These are phyloP conservation scores for Henckelia pumila DNA, from an alignment of 257 asterid genomes.

Conservation along the genomic window DNA sequence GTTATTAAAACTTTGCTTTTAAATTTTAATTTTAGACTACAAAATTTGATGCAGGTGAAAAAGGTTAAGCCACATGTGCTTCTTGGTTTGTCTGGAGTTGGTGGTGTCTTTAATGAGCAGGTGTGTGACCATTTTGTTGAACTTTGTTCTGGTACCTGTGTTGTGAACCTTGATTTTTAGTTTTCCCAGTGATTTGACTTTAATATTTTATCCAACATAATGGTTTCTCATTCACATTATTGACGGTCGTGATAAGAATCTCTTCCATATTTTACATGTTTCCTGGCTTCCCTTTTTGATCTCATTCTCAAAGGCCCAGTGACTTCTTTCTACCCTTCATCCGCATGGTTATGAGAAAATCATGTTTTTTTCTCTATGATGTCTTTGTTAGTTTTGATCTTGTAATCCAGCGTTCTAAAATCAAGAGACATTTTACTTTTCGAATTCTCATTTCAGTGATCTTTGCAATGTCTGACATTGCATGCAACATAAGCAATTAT, in stretches of 20 bases:
- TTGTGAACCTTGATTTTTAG: slow-evolving; percentile 15
- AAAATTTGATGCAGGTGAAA: slow-evolving; percentile 65
- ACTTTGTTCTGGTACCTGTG: slow-evolving; percentile 17
- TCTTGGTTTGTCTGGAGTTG: slow-evolving; percentile 98
- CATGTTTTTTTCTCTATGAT: neutral
- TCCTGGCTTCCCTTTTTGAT: neutral
- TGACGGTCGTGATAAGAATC: slow-evolving; percentile 1
- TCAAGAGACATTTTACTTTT: slow-evolving; percentile 3
- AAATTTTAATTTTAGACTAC: slow-evolving; percentile 22
- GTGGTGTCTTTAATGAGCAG: slow-evolving; percentile 89
- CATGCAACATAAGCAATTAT: slow-evolving; percentile 12
- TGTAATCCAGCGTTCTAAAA: neutral
- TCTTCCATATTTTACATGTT: neutral
- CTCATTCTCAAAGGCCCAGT: neutral
- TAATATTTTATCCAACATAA: slow-evolving; percentile 10
- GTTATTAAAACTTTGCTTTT: slow-evolving; percentile 11
- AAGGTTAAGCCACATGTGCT: slow-evolving; percentile 96
- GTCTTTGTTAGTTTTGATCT: neutral
- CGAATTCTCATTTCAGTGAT: slow-evolving; percentile 9
- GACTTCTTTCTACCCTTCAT: neutral
- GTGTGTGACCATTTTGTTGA: slow-evolving; percentile 35
- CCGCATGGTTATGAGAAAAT: slow-evolving; percentile 2
- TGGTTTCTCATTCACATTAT: slow-evolving; percentile 5
- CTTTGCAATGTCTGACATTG: neutral
- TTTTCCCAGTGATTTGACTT: slow-evolving; percentile 6